Evolutionary conservation across 345 rosid genomes (phyloP), one percentile per base, ranked within the genome.

Genomic region (Anastatica hierochuntica): DNA sequence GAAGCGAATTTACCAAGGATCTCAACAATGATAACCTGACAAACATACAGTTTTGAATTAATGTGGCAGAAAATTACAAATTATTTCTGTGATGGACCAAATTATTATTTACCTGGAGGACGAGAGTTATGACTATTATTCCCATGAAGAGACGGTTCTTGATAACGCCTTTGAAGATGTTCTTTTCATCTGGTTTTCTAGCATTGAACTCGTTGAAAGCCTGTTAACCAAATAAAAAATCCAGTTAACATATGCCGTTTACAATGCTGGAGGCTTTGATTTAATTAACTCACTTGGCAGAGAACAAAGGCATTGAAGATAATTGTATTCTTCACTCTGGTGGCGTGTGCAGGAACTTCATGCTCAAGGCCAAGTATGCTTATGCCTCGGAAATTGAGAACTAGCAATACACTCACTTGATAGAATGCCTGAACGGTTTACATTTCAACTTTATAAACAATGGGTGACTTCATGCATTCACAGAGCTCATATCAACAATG

Each of bases 201-300:
- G 98, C 95, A 72, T 92, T 85, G 62, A 92, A 85, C 66, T 92
- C 98, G 35, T 88, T 92, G 53, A 88, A 88, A 30, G 90, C 77
- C 98, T 92, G 73, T 49, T 11, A 17, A 29, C 23, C 56, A 5
- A 2, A 34, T 4, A 10, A 8, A 15, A 4, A 14, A 29, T 0
- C 2, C 1, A 9, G 18, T 38, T 0, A 18, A 8, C 23, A 26
- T 1, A 18, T 36, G 21, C 1, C 5, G 20, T 3, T 23, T 35
- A 24, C 34, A n/a, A 16, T 15, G 1, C 40, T 23, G 7, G n/a
- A 29, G 33, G 9, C 33, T 29, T 29, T 29, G 2, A 29, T 3
- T 24, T 24, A 6, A 1, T 29, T 33, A 4, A 64, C 84, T 74
- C 71, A 92, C 98, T 74, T 92, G 98, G 61, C 90, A 88, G 39